Base-by-base conservation (phyloP, 164 flowering plant species). In the Umbellularia californica region DNA sequence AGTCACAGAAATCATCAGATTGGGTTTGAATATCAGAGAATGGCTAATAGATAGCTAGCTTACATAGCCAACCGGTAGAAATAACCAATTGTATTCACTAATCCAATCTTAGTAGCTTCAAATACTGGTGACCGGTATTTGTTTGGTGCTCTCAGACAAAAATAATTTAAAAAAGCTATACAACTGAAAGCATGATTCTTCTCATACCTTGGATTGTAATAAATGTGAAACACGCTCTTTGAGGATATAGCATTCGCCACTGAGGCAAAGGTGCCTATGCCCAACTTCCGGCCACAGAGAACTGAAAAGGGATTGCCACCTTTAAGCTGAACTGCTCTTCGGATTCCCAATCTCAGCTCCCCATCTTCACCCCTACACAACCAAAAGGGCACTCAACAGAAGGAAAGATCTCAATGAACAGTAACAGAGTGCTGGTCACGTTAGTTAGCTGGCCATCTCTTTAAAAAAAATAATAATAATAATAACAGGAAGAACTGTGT, bases 161-260 rank as follows among this genome's bases (percentile, higher is more conserved):
- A 14, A 14, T 2, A 55, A 55, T 3, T 5, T 15, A 17, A 55
- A 55, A 55, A 55, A 55, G 60, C 20, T 15, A 55, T 15, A 55
- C 20, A 55, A 55, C n/a, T 55, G n/a, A 55, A 15, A 13, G 20
- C 60, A 55, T 55, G 60, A 17, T 4, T 55, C 7, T 20, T 55
- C 5, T 14, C 60, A 62, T 91, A 95, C 99, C 99, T 93, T 79
- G 99, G 97, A 84, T 86, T 87, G 84, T 90, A 93, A 85, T 86
- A 89, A 71, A 93, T 84, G 70, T 89, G 84, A 77, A 95, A 93
- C 74, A 82, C 78, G 83, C 80, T 89, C 72, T 84, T 92, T 69
- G 86, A 88, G 20, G 92, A 82, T 81, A 93, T 70, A 23, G 99
- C 94, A 84, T 87, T 87, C 58, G 94, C 91, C 71, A 88, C 94